A percentile compares a stretch with the other conserved stretches of the same genome.
Evolutionary conservation across 164 flowering plant genomes (phyloP).

Genomic region (Brasenia schreberi): DNA sequence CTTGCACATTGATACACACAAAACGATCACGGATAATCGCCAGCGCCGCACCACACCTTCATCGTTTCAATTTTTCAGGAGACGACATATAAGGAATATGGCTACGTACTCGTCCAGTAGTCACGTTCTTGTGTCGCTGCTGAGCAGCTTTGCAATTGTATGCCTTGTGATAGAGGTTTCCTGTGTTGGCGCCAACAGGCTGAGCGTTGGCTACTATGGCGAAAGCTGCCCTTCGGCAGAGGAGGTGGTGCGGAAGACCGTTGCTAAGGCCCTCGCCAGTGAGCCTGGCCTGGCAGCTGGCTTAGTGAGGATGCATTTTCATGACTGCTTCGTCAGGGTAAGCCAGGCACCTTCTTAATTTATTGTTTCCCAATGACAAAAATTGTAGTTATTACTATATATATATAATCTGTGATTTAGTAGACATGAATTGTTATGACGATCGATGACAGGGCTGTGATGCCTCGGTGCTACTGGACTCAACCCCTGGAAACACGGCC

Average conservation of each 20-base stretch:
- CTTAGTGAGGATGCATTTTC: conserved; percentile 33
- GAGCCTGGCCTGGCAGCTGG: conserved; percentile 26
- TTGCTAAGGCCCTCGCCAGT: not conserved
- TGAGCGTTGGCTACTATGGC: conserved; percentile 16
- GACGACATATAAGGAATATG: too few species aligned
- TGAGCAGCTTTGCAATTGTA: too few species aligned
- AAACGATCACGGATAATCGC: too few species aligned
- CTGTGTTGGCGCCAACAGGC: not conserved
- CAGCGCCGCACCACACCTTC: too few species aligned
- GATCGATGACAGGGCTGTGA: conserved; percentile 48
- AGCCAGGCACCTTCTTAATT: not conserved
- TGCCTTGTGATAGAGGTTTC: too few species aligned
- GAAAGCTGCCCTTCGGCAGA: conserved; percentile 23
- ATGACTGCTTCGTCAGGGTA: conserved; percentile 48
- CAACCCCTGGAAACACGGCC: conserved; percentile 18
- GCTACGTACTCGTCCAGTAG: too few species aligned
- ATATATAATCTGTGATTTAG: not conserved
- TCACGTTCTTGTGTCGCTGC: too few species aligned
- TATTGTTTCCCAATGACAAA: too few species aligned
- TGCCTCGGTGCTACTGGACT: conserved; percentile 47
- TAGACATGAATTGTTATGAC: not conserved
- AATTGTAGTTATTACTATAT: not conserved
- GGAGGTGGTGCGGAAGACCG: conserved; percentile 13
- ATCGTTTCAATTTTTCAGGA: too few species aligned
- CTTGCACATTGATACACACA: too few species aligned